These are phyloP conservation scores for Starmera dryadoides DNA, from an alignment of 805 yeast species.

Conservation along the genomic window DNA sequence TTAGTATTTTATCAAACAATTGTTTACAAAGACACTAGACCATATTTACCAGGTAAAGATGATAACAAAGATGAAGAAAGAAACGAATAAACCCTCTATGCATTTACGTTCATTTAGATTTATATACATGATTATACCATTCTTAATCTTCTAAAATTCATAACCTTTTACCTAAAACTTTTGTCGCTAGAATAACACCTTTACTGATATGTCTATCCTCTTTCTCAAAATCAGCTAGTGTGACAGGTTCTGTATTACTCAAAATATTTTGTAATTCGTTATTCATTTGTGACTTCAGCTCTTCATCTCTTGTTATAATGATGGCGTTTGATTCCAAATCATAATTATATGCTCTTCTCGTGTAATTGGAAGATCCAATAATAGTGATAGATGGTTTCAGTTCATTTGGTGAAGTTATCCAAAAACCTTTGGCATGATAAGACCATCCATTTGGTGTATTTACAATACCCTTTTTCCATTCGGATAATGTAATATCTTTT, in stretches of 20 bases:
- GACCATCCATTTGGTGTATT: slow-evolving; percentile 89
- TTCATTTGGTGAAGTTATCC: slow-evolving; percentile 63
- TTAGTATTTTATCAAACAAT: not conserved
- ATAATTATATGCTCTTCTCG: slow-evolving; percentile 77
- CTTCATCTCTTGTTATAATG: slow-evolving; percentile 60
- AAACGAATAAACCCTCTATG: not conserved
- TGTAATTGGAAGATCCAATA: slow-evolving; percentile 90
- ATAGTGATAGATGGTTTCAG: slow-evolving; percentile 64
- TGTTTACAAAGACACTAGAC: not conserved
- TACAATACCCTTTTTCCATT: slow-evolving; percentile 85
- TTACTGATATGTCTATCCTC: slow-evolving; percentile 55
- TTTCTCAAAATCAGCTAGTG: slow-evolving; percentile 51
- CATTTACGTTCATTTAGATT: not conserved
- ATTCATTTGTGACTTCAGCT: slow-evolving; percentile 49
- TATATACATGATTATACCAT: not conserved
- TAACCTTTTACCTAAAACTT: slow-evolving; percentile 49
- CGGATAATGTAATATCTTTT: slow-evolving; percentile 48
- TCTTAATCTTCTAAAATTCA: slow-evolving; percentile 11
- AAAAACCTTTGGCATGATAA: slow-evolving; percentile 94
- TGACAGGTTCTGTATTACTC: slow-evolving; percentile 43
- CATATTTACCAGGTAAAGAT: not conserved
- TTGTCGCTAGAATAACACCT: slow-evolving; percentile 64
- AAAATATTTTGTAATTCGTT: slow-evolving; percentile 57
- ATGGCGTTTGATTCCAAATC: slow-evolving; percentile 89
- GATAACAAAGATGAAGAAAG: not conserved